phyloP scores from a whole-genome alignment of 2,329 filamentous ascomycete species.

The Trichophyton benhamiae region DNA sequence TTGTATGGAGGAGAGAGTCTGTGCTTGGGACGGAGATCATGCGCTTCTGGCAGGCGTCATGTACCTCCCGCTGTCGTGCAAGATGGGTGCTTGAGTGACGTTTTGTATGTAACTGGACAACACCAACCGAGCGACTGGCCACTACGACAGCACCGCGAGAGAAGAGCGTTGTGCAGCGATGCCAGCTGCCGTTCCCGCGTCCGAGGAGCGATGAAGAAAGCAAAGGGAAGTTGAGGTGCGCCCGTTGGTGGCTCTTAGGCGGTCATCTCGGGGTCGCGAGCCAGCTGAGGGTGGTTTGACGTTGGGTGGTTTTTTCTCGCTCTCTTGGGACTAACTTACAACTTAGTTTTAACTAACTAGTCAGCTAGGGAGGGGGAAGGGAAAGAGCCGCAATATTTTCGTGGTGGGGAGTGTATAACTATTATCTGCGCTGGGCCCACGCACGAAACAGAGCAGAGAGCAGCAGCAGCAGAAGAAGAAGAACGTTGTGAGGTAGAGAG shows the following conservation, averaged over 20 bases:
- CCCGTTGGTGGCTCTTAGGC: not conserved
- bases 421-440: too few species aligned
- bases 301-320: not conserved
- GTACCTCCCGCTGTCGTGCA: not conserved
- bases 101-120: not conserved
- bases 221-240: not conserved
- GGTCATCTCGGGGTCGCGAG: not conserved
- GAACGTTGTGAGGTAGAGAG: too few species aligned
- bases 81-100: not conserved
- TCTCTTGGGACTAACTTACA: not conserved
- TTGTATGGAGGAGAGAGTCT: not conserved
- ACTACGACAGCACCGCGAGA: not conserved
- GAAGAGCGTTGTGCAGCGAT: not conserved
- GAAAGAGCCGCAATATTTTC: conserved; percentile 1
- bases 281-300: not conserved
- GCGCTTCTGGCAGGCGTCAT: not conserved
- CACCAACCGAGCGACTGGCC: not conserved
- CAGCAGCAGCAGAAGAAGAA: too few species aligned
- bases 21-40: not conserved
- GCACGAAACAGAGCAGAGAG: too few species aligned
- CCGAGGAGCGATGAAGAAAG: not conserved
- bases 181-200: not conserved
- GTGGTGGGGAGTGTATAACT: not conserved
- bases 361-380: not conserved
- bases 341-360: too few species aligned